phyloP scores from a whole-genome alignment of 345 rosid genomes.

The Luvunga scandens region DNA sequence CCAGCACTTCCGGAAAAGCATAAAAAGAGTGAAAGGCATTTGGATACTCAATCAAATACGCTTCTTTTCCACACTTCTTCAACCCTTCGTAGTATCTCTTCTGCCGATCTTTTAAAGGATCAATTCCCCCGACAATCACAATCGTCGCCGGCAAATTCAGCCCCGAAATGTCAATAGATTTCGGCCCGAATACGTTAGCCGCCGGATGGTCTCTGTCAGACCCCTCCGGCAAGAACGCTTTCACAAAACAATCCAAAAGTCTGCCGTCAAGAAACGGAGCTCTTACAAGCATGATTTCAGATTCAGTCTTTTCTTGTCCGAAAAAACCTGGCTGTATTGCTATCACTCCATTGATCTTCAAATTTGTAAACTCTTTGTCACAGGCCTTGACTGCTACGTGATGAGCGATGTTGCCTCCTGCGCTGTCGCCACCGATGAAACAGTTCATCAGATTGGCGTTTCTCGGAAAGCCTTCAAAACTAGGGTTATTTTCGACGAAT shows the following conservation, averaged over 20 bases:
- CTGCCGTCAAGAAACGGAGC: neutral
- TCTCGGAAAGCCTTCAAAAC: neutral
- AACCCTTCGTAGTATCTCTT: constrained; percentile 27
- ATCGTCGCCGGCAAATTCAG: constrained; percentile 4
- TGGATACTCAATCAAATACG: neutral
- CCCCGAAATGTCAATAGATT: neutral
- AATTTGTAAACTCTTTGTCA: neutral
- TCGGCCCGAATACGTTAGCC: neutral
- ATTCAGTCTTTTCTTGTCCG: constrained; percentile 21
- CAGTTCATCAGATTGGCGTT: neutral
- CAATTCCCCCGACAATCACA: constrained; percentile 15
- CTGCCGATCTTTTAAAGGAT: constrained; percentile 32
- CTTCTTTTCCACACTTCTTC: constrained; percentile 24
- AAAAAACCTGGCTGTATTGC: constrained; percentile 27
- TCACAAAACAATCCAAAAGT: constrained; percentile 1
- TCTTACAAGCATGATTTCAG: neutral
- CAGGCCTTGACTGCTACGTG: constrained; percentile 16
- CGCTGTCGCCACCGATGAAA: constrained; percentile 28
- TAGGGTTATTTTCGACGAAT: neutral
- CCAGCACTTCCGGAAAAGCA: constrained; percentile 13
- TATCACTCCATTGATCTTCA: constrained; percentile 19
- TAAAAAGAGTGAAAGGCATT: constrained; percentile 22
- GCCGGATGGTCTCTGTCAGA: constrained; percentile 14
- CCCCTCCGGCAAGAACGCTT: constrained; percentile 12
- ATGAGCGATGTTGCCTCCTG: constrained; percentile 34